Base-by-base conservation (phyloP, 306 rosid genomes). In the Prunus kanzakura region DNA sequence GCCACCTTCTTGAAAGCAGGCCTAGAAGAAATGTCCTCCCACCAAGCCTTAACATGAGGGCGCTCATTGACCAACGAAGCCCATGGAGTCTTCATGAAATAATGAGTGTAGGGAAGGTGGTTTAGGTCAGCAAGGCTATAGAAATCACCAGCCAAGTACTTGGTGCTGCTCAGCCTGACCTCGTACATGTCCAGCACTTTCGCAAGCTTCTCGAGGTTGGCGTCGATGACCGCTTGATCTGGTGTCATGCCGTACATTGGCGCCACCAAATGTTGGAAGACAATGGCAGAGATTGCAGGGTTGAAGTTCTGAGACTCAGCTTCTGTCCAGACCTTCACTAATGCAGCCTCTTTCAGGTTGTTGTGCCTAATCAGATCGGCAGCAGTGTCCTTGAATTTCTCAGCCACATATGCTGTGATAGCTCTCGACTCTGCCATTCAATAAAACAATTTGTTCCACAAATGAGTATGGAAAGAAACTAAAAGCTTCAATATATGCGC, bases 31-130 rank as follows among this genome's bases (percentile, higher is more conserved):
- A 93, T 78, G 78, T 86, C 85, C 15, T 86, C 89, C 97, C 97
- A 93, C 96, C 96, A 93, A 38, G 86, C 93, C 88, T 85, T 93
- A 41, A 93, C 90, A 76, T 80, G 86, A 1, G 93, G 85, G 16
- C 86, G 88, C 14, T 89, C 92, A 49, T 83, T 79, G 8, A 93
- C 47, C 67, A 90, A 4, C 3, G 86, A 79, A 57, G 93, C 86
- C 83, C 86, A 88, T 0, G 92, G 96, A 0, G 92, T 86, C 54
- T 81, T 86, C 94, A 89, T 89, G 52, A 93, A 79, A 70, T 90
- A 90, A 66, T 80, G 78, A 47, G 88, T 83, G 79, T 62, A 82
- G 9, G 96, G 68, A 13, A 88, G 52, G 76, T 93, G 92, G 61
- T 86, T 85, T 2, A 90, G 92, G 76, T 90, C 97, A 4, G 96